Percentiles rank a stretch among this genome's conserved stretches.
These are phyloP conservation scores for Glutinoglossum americanum DNA, from an alignment of 495 filamentous ascomycete species.

Conservation along the genomic window DNA sequence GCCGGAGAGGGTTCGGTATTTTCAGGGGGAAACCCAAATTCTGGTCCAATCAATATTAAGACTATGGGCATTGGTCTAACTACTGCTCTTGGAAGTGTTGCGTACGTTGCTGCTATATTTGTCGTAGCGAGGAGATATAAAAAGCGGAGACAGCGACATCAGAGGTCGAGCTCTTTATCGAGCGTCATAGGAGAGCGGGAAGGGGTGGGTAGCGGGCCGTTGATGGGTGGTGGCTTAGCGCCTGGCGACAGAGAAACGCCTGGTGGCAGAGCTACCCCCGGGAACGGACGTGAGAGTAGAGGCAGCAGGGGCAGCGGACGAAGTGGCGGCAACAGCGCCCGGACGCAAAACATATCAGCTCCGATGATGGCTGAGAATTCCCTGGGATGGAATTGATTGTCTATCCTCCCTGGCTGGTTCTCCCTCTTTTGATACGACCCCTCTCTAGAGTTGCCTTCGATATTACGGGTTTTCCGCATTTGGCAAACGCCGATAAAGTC, in stretches of 20 bases:
- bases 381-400: conserved; percentile 76
- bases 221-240: conserved; percentile 26
- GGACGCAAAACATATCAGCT: conserved; percentile 47
- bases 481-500: not conserved
- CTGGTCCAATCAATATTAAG: conserved; percentile 39
- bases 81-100: conserved; percentile 57
- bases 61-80: conserved; percentile 70
- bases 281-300: conserved; percentile 22
- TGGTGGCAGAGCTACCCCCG: conserved; percentile 22
- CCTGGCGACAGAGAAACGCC: conserved; percentile 17
- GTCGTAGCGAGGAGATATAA: conserved; percentile 85
- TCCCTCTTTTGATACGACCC: not conserved
- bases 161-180: conserved; percentile 48
- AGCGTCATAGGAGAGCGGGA: conserved; percentile 6
- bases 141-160: conserved; percentile 60
- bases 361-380: conserved; percentile 96
- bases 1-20: conserved; percentile 22
- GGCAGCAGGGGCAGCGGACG: conserved; percentile 48
- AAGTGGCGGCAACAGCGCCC: conserved; percentile 47
- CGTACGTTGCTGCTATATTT: conserved; percentile 99
- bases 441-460: not conserved
- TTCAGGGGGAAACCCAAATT: conserved; percentile 24
- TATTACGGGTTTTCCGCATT: not conserved
- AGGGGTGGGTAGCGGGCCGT: conserved; percentile 21
- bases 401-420: not conserved